Evolutionary conservation across 1,139 yeast genomes (phyloP), one percentile per base, ranked within the genome.

Genomic region (Wickerhamomyces sp.): DNA sequence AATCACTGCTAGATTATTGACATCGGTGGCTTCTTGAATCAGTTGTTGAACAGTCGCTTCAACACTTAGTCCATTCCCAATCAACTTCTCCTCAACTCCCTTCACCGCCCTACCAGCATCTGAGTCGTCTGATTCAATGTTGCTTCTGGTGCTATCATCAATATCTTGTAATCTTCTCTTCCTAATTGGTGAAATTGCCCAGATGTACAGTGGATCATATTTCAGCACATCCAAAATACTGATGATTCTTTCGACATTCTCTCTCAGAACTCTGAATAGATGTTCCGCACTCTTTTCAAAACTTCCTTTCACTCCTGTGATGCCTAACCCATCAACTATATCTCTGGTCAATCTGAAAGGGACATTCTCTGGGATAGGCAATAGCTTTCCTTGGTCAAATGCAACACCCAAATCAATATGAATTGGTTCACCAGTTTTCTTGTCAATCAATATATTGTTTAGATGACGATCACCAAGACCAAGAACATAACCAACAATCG

Each of bases 321-420:
- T 72, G 0, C 99, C 99, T 69, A 94, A 78, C 0, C 96, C 99
- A 67, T 91, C 97, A 5, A 91, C 87, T 23, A 93, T 71, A 62
- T 94, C 99, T 50, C 96, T 68, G 0, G 98, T 89, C 37, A 94
- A 68, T 53, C 99, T 68, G 62, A 94, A 94, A 1, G 99, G 99
- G 3, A 94, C 95, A 0, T 87, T 76, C 58, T 94, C 99, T 0
- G 99, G 99, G 15, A 91, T 77, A 0, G 94, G 85, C 40, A 94
- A 69, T 14, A 81, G 65, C 56, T 79, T 83, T 0, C 99, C 99
- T 59, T 85, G 91, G 60, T 94, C 99, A 68, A 94, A 94, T 0
- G 98, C 95, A 45, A 93, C 93, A 0, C 99, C 99, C 34, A 94
- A 69, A 63, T 94, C 99, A 57, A 94, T 94, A 63, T 94, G 99